Evolutionary conservation across 495 filamentous ascomycete species (phyloP).

Genomic region (Neurospora tetrasperma): DNA sequence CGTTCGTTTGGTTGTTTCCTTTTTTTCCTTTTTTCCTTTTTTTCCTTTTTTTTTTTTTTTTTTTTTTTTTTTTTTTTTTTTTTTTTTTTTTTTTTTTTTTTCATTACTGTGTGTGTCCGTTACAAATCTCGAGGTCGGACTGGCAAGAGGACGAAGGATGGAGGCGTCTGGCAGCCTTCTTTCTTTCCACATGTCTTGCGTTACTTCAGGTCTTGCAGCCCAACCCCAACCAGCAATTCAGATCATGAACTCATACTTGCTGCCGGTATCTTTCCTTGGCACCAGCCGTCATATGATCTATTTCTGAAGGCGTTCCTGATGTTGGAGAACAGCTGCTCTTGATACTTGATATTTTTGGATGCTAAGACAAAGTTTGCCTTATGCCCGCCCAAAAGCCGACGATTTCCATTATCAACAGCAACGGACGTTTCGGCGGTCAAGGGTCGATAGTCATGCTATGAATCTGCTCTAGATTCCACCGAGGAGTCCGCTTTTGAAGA

Average conservation of each 20-base stretch:
- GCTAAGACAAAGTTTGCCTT: not conserved
- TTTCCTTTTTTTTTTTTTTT: not conserved
- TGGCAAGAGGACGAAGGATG: not conserved
- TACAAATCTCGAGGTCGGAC: not conserved
- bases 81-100: not conserved
- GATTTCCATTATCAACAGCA: not conserved
- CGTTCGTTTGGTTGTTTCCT: not conserved
- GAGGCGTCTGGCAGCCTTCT: not conserved
- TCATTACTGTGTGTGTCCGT: not conserved
- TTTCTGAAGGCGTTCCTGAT: not conserved
- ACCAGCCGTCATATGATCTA: not conserved
- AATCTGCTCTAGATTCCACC: not conserved
- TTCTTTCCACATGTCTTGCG: not conserved
- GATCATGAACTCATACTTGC: not conserved
- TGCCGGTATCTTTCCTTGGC: not conserved
- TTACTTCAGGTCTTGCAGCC: not conserved
- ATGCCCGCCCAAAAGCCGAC: not conserved
- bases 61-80: too few species aligned
- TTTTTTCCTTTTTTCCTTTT: too few species aligned
- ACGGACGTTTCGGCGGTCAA: not conserved
- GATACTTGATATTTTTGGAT: not conserved
- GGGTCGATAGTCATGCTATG: not conserved
- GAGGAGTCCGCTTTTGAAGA: not conserved
- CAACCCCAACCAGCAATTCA: not conserved
- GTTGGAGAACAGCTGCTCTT: not conserved